phyloP scores from a whole-genome alignment of 805 yeast genomes.

The Candida schatavii region DNA sequence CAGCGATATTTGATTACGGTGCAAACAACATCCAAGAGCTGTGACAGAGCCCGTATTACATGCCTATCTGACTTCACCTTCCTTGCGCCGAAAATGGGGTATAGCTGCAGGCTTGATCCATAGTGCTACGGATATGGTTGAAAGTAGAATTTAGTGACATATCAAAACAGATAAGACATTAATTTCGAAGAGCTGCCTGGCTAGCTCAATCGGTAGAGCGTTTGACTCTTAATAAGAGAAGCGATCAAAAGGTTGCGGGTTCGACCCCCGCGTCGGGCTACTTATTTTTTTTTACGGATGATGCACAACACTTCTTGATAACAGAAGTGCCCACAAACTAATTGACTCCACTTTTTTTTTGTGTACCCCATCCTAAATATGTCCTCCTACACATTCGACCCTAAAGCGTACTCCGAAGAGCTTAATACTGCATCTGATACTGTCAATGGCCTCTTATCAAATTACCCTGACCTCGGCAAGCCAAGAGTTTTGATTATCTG shows the following conservation, averaged over 20 bases:
- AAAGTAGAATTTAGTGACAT: too few species aligned
- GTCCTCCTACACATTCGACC: conserved; percentile 10
- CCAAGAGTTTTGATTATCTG: conserved; percentile 82
- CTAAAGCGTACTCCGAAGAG: conserved; percentile 14
- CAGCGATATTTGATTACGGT: too few species aligned
- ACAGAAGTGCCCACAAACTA: neutral
- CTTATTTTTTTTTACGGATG: conserved; percentile 10
- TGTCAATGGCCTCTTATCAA: conserved; percentile 3
- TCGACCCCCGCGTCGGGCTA: conserved; percentile 34
- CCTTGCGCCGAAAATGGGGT: too few species aligned
- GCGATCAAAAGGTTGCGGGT: conserved; percentile 35
- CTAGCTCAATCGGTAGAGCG: conserved; percentile 35
- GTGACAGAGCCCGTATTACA: too few species aligned
- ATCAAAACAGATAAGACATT: neutral
- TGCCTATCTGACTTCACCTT: too few species aligned
- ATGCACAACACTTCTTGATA: neutral
- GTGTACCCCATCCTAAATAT: neutral
- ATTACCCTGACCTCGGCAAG: conserved; percentile 11
- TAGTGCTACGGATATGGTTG: too few species aligned
- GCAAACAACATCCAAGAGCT: too few species aligned
- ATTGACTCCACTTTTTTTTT: neutral
- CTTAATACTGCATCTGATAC: conserved; percentile 9
- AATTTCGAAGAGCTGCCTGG: conserved; percentile 16
- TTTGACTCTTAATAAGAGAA: conserved; percentile 27
- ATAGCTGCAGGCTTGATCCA: too few species aligned